Conservation (phyloP, 192 early-diverging fungal genomes). For the Umbelopsis vinacea region DNA sequence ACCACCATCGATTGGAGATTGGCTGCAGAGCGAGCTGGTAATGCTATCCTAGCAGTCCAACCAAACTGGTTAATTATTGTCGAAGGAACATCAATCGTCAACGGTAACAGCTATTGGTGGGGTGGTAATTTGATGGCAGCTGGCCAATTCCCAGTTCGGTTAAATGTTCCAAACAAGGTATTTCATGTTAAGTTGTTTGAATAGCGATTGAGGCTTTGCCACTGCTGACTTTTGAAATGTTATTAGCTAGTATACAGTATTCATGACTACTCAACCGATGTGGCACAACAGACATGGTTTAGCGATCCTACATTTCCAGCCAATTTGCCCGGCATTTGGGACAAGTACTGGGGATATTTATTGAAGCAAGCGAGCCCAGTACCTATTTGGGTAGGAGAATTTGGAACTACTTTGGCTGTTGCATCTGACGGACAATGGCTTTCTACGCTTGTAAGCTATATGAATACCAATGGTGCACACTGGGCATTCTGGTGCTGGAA, state of each 20-base stretch:
- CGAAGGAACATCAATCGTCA: slow-evolving; percentile 32
- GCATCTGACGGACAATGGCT: slow-evolving; percentile 33
- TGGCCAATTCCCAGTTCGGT: slow-evolving; percentile 23
- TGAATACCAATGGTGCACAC: slow-evolving; percentile 24
- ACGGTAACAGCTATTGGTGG: slow-evolving; percentile 34
- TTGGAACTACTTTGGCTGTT: slow-evolving; percentile 37
- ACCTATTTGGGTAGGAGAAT: slow-evolving; percentile 42
- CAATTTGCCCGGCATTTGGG: slow-evolving; percentile 36
- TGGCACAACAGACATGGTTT: slow-evolving; percentile 34
- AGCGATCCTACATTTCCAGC: slow-evolving; percentile 40
- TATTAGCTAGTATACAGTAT: slow-evolving; percentile 3
- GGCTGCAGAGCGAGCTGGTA: slow-evolving; percentile 33
- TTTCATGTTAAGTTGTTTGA: slow-evolving; percentile 9
- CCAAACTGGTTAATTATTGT: slow-evolving; percentile 42
- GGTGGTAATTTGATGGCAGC: slow-evolving; percentile 30
- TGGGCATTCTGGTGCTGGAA: slow-evolving; percentile 49
- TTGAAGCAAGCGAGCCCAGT: slow-evolving; percentile 26
- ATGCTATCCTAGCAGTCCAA: slow-evolving; percentile 32
- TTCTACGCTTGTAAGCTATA: slow-evolving; percentile 27
- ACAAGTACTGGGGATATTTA: slow-evolving; percentile 38
- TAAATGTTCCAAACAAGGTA: slow-evolving; percentile 38
- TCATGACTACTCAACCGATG: slow-evolving; percentile 29
- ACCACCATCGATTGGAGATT: slow-evolving; percentile 24
- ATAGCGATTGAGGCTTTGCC: neutral
- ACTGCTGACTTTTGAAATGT: neutral